These are phyloP conservation scores for Colletotrichum salicis DNA, from an alignment of 2,329 filamentous ascomycete genomes.

Conservation along the genomic window DNA sequence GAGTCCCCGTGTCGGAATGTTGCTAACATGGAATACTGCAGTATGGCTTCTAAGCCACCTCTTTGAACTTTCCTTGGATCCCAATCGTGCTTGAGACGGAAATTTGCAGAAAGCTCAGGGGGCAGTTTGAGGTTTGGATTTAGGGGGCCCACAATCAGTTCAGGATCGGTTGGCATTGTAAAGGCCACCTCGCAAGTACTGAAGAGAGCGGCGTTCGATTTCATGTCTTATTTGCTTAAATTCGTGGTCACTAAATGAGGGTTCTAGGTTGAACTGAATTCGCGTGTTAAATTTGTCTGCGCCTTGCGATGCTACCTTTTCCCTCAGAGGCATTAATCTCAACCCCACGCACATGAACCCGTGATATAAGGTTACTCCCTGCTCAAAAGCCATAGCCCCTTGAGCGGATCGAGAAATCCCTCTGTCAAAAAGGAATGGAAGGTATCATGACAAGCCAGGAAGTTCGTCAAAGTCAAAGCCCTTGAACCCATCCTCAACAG, in stretches of 20 bases:
- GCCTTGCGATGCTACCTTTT: not conserved
- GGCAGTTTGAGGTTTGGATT: not conserved
- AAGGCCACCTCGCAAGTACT: too few species aligned
- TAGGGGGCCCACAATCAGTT: not conserved
- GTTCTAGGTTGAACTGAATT: not conserved
- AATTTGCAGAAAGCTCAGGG: not conserved
- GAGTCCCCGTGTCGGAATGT: too few species aligned
- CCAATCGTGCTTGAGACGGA: not conserved
- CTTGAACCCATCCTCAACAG: constrained; percentile 86
- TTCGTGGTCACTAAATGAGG: not conserved
- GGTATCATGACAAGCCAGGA: constrained; percentile 18
- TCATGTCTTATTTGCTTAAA: too few species aligned
- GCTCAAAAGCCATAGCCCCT: not conserved
- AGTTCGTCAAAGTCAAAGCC: constrained; percentile 68
- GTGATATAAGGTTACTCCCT: not conserved
- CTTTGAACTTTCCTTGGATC: not conserved
- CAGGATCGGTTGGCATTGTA: too few species aligned
- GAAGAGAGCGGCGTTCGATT: too few species aligned
- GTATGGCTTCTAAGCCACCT: not conserved
- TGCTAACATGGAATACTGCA: not conserved
- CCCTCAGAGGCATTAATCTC: not conserved
- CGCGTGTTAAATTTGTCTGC: not conserved
- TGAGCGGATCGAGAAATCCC: not conserved
- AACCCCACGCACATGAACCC: not conserved
- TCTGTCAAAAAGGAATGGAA: too few species aligned